phyloP scores from a whole-genome alignment of 345 rosid genomes.

The Brassica incana region DNA sequence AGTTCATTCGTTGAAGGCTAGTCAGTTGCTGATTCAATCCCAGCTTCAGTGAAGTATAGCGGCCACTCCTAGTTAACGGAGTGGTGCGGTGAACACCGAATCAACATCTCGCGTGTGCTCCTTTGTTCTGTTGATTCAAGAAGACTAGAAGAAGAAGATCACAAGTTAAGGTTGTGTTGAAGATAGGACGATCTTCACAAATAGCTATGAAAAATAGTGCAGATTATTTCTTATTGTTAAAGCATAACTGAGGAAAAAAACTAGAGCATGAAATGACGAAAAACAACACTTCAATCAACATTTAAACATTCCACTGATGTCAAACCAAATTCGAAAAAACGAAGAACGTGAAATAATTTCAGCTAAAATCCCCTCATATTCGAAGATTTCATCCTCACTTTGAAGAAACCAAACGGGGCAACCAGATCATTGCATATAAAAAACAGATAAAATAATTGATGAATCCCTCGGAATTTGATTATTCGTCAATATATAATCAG shows the following conservation, averaged over 20 bases:
- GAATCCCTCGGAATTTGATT: conserved; percentile 18
- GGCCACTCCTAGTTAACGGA: too few relatives aligned
- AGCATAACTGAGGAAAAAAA: neutral
- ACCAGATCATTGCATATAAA: neutral
- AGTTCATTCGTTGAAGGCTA: too few relatives aligned
- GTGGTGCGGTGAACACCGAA: too few relatives aligned
- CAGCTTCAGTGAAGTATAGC: too few relatives aligned
- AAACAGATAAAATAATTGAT: neutral
- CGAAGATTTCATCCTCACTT: neutral
- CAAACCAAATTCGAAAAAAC: neutral
- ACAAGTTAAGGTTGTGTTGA: too few relatives aligned
- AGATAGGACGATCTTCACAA: too few relatives aligned
- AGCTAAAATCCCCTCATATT: neutral
- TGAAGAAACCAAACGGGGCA: neutral
- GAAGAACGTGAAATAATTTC: neutral
- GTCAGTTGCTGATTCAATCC: too few relatives aligned
- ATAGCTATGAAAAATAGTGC: too few relatives aligned
- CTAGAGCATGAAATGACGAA: neutral
- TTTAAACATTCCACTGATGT: neutral
- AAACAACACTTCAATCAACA: neutral
- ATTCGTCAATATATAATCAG: conserved; percentile 12
- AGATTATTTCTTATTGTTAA: too few relatives aligned
- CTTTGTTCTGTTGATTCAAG: too few relatives aligned
- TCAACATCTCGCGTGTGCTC: too few relatives aligned
- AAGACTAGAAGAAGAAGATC: too few relatives aligned